Base-by-base conservation (phyloP, 495 filamentous ascomycete species). In the Aspergillus asperescens region DNA sequence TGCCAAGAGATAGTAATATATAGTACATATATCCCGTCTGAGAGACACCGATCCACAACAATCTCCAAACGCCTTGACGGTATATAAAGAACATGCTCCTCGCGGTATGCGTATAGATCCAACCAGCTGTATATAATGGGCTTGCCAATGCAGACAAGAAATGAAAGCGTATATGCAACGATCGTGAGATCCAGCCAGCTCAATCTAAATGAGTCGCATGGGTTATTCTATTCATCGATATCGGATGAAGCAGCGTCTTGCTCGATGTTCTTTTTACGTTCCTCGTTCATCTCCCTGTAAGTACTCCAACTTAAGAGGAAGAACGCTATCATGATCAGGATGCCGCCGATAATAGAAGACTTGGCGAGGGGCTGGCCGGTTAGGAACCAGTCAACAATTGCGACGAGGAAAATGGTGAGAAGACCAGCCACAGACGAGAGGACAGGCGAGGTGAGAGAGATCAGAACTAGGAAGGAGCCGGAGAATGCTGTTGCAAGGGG, bases 351-450 rank as follows among this genome's bases (percentile, higher is more conserved):
- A 3, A 97, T 77, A 4, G 91, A 85, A 1, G 90, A 85, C 2
- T 75, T 62, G 38, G 83, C 86, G 23, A 96, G 75, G 1, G 86
- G 82, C 49, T 81, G 75, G 20, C 89, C 89, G 1, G 87, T 91
- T 52, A 86, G 73, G 39, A 88, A 60, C 87, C 91, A 95, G 65
- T 98, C 93, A 28, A 85, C 86, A 31, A 96, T 77, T 0, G 92
- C 92, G 1, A 98, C 92, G 45, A 96, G 79, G 76, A 98, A 96
- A 57, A 98, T 97, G 13, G 93, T 97, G 23, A 98, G 78, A 35
- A 98, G 78, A 5, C 90, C 89, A 5, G 93, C 93, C 7, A 98
- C 93, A 13, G 85, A 90, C 50, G 85, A 90, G 5, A 98, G 76
- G 7, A 98, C 93, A 4, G 93, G 93, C 15, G 86, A 90, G 3